Conservation (phyloP, 176 grass and related monocot species). For the Eragrostis nindensis region DNA sequence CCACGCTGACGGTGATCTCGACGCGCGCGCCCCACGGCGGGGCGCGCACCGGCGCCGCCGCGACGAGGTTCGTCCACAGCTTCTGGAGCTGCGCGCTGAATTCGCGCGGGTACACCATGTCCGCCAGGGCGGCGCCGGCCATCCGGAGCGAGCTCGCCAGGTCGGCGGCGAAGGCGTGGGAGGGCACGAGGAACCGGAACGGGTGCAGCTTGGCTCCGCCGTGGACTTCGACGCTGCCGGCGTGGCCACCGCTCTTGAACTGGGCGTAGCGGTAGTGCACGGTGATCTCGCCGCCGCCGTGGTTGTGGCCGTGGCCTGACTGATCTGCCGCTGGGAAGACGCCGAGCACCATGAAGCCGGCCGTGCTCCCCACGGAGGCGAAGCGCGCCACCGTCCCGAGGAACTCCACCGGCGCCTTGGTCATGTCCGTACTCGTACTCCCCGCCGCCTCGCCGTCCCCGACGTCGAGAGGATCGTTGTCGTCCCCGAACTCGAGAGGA, state of each 20-base stretch:
- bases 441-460: no score
- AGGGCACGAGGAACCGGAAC: not conserved
- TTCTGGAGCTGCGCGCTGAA: not conserved
- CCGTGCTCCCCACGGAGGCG: no score
- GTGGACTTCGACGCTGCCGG: not conserved
- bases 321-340: no score
- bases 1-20: not conserved
- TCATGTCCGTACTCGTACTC: no score
- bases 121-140: not conserved
- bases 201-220: not conserved
- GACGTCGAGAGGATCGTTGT: no score
- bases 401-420: no score
- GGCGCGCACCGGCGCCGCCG: not conserved
- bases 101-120: not conserved
- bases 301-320: not conserved
- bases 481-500: no score
- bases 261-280: constrained; percentile 5
- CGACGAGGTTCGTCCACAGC: not conserved
- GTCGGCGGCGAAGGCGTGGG: no score
- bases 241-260: not conserved
- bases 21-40: not conserved
- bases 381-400: no score
- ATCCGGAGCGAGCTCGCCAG: not conserved
- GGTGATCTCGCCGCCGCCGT: not conserved
- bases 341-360: no score